Percentiles rank a stretch among this genome's conserved stretches.
Conservation (phyloP, 148 eudicot genomes). For the Tetragonia tetragonoides region DNA sequence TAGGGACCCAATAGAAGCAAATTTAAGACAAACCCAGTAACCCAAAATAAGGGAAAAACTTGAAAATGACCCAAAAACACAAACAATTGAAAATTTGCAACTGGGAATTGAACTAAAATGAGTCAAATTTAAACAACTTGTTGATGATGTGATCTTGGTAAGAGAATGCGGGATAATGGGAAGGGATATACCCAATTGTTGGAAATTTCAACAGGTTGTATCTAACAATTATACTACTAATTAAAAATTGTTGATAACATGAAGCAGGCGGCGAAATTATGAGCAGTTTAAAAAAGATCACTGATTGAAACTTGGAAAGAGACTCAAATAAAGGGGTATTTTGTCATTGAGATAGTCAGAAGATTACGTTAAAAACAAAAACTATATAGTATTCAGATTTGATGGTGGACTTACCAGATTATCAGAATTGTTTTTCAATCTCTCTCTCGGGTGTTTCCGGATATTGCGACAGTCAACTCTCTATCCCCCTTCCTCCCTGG, state of each 20-base stretch:
- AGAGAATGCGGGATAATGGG: not conserved
- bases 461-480: not conserved
- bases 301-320: not conserved
- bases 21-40: conserved; percentile 1
- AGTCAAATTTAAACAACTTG: not conserved
- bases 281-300: not conserved
- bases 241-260: not conserved
- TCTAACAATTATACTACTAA: not conserved
- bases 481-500: not conserved
- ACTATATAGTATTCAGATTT: not conserved
- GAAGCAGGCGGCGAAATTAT: conserved; percentile 16
- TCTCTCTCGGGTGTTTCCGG: not conserved
- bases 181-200: not conserved
- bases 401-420: not conserved
- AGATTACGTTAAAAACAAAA: not conserved
- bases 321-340: conserved; percentile 7
- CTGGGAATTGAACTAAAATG: not conserved
- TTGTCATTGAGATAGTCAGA: conserved; percentile 2
- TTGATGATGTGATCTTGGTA: not conserved
- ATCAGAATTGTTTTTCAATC: not conserved
- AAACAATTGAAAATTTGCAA: not conserved
- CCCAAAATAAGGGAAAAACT: conserved; percentile 7
- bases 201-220: not conserved
- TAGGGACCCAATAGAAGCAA: not conserved
- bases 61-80: not conserved